Evolutionary conservation across 352 stramenopile species (phyloP).

Genomic region (Phytophthora uliginosa): DNA sequence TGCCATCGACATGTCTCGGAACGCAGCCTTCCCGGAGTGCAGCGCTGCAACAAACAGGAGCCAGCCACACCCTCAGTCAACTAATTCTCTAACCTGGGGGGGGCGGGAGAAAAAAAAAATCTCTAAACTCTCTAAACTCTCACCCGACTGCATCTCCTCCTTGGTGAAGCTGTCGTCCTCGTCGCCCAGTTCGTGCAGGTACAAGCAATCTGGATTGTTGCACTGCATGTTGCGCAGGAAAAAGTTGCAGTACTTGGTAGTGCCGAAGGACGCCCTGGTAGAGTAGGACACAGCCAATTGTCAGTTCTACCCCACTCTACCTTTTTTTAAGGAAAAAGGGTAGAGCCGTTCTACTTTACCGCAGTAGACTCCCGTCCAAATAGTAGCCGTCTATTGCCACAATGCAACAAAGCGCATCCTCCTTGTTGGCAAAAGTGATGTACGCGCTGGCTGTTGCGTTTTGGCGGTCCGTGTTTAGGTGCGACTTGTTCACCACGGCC

Average conservation of each 20-base stretch:
- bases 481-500: slow-evolving; percentile 92
- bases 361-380: slow-evolving; percentile 81
- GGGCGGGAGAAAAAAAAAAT: not conserved
- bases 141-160: slow-evolving; percentile 93
- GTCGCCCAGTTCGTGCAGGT: slow-evolving; percentile 94
- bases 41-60: slow-evolving; percentile 47
- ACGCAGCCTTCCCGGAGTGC: slow-evolving; percentile 80
- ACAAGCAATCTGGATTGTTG: slow-evolving; percentile 96
- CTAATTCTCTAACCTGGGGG: not conserved
- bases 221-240: slow-evolving; percentile 93
- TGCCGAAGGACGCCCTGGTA: slow-evolving; percentile 92
- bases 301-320: not conserved
- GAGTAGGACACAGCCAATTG: not conserved
- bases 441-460: slow-evolving; percentile 92
- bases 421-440: slow-evolving; percentile 94
- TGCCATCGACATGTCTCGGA: slow-evolving; percentile 67
- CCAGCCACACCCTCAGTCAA: slow-evolving; percentile 1
- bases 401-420: slow-evolving; percentile 93
- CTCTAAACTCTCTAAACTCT: not conserved
- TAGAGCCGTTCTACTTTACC: slow-evolving; percentile 39
- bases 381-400: slow-evolving; percentile 93
- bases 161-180: slow-evolving; percentile 96
- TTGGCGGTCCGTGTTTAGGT: slow-evolving; percentile 72
- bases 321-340: not conserved
- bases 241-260: slow-evolving; percentile 97